These are phyloP conservation scores for Boletus barrowsii DNA, from an alignment of 768 basidiomycete genomes.

Conservation along the genomic window DNA sequence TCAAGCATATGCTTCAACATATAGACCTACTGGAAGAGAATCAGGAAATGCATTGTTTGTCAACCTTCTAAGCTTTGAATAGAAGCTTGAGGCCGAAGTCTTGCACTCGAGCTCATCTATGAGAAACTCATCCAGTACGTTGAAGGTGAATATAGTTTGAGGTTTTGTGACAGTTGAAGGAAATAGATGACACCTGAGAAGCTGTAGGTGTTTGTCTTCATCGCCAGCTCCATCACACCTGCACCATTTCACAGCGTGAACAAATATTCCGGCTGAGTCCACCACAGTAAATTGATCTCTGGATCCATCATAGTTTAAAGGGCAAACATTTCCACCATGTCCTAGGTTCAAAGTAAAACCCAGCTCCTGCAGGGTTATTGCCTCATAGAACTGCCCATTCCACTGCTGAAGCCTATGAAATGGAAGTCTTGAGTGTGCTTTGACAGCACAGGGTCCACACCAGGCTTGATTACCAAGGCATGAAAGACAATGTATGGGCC, in stretches of 20 bases:
- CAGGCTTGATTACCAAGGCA: neutral
- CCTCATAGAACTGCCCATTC: too few relatives aligned
- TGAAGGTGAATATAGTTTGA: constrained; percentile 21
- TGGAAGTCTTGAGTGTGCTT: too few relatives aligned
- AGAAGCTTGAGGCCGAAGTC: neutral
- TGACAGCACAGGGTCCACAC: neutral
- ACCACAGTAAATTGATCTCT: neutral
- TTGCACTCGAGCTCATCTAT: constrained; percentile 20
- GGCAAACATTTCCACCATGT: too few relatives aligned
- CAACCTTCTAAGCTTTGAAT: neutral
- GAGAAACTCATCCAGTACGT: constrained; percentile 19
- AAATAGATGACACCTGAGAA: constrained; percentile 10
- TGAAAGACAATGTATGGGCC: too few relatives aligned
- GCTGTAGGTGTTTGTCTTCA: constrained; percentile 9
- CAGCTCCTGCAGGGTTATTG: neutral
- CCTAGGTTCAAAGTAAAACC: too few relatives aligned
- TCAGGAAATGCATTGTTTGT: neutral
- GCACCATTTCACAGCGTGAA: neutral
- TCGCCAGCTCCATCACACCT: neutral
- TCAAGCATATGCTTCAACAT: too few relatives aligned
- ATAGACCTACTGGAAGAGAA: neutral
- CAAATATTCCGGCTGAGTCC: neutral
- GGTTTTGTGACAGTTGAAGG: constrained; percentile 11
- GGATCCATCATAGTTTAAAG: too few relatives aligned
- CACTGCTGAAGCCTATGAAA: too few relatives aligned